These are phyloP conservation scores for Sporothrix brasiliensis DNA, from an alignment of 2,329 filamentous ascomycete genomes.

Conservation along the genomic window DNA sequence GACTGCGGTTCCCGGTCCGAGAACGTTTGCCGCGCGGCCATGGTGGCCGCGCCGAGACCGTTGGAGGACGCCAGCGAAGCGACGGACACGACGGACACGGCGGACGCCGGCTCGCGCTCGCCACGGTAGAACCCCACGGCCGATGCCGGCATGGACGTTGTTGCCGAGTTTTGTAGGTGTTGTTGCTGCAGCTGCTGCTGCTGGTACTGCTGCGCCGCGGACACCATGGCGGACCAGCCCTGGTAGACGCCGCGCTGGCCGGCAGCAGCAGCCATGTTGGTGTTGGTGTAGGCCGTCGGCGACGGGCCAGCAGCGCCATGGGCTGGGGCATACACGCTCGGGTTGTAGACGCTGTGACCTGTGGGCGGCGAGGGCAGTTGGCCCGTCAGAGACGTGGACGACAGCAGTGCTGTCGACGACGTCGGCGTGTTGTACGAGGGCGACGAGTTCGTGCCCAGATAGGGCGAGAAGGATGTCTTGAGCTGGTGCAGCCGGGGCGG, in stretches of 20 bases:
- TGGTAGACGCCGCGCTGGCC: slow-evolving; percentile 26
- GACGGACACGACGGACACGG: slow-evolving; percentile 1
- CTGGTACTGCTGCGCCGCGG: slow-evolving; percentile 25
- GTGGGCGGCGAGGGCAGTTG: neutral
- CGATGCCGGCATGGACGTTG: neutral
- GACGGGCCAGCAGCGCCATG: neutral
- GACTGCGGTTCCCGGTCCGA: slow-evolving; percentile 6
- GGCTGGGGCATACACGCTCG: slow-evolving; percentile 35
- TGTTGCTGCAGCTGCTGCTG: slow-evolving; percentile 9
- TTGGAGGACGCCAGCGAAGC: slow-evolving; percentile 4
- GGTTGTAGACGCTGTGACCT: slow-evolving; percentile 33
- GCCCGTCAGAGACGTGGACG: neutral
- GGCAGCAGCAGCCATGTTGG: slow-evolving; percentile 12
- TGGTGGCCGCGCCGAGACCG: slow-evolving; percentile 25
- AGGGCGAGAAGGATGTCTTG: slow-evolving; percentile 37
- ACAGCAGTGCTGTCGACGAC: slow-evolving; percentile 34
- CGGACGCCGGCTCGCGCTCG: neutral
- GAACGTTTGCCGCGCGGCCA: slow-evolving; percentile 21
- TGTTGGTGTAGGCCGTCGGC: neutral
- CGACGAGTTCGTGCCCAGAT: slow-evolving; percentile 32
- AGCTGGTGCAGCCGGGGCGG: slow-evolving; percentile 37
- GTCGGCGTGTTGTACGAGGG: slow-evolving; percentile 37
- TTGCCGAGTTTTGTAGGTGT: neutral
- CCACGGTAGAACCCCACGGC: neutral
- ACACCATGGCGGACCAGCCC: slow-evolving; percentile 30